Conservation (phyloP, 2,329 filamentous ascomycete genomes). For the Cladosporium oxysporum region DNA sequence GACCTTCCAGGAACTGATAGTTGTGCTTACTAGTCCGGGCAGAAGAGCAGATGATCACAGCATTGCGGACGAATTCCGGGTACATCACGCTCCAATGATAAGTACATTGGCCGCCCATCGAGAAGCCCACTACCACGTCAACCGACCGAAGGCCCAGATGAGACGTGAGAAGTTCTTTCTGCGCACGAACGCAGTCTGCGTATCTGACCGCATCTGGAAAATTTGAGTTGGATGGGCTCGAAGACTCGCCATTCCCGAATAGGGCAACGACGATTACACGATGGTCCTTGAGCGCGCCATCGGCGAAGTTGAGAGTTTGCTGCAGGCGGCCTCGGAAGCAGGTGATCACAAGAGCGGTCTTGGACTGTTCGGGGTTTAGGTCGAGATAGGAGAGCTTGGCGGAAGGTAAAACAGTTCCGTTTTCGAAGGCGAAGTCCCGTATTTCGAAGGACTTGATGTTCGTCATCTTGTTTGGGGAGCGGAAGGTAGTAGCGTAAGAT, state of each 20-base stretch:
- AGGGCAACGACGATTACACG: slow-evolving; percentile 17
- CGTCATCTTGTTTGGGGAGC: background rate
- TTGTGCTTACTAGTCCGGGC: slow-evolving; percentile 56
- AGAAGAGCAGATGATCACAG: slow-evolving; percentile 53
- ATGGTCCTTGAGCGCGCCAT: slow-evolving; percentile 6
- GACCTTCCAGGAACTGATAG: slow-evolving; percentile 57
- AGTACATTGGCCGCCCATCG: slow-evolving; percentile 58
- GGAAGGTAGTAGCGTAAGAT: background rate
- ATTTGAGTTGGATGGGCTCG: slow-evolving; percentile 5
- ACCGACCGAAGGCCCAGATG: background rate
- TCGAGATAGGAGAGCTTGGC: slow-evolving; percentile 10
- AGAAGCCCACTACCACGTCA: slow-evolving; percentile 56
- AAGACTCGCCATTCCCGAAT: slow-evolving; percentile 11
- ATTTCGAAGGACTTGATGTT: background rate
- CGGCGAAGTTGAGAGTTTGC: slow-evolving; percentile 1
- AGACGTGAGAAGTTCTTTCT: slow-evolving; percentile 34
- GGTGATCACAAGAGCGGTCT: slow-evolving; percentile 7
- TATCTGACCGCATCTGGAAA: slow-evolving; percentile 9
- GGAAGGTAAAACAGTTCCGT: slow-evolving; percentile 5
- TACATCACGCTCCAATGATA: slow-evolving; percentile 56
- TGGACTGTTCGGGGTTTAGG: background rate
- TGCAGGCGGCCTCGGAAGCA: slow-evolving; percentile 9
- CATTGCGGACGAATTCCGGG: slow-evolving; percentile 50
- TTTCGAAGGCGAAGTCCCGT: slow-evolving; percentile 2
- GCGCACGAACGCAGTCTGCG: slow-evolving; percentile 2